Evolutionary conservation across 768 basidiomycete genomes (phyloP).

Genomic region (Macrolepiota albuminosa): DNA sequence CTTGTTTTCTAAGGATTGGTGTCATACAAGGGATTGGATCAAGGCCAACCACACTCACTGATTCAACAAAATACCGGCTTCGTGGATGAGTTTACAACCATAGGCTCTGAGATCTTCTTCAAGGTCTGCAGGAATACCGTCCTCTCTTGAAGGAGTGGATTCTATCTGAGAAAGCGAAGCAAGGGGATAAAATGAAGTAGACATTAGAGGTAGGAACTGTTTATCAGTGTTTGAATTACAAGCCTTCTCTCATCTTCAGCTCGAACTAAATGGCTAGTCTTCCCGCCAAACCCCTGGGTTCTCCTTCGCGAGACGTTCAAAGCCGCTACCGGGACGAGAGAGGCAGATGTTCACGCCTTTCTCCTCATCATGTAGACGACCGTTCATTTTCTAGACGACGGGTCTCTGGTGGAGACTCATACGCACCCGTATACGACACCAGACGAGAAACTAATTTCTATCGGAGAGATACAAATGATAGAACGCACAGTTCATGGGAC

Average conservation of each 20-base stretch:
- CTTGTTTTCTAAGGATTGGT: conserved; percentile 69
- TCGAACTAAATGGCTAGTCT: conserved; percentile 30
- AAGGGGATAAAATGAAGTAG: conserved; percentile 65
- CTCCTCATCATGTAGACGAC: conserved; percentile 8
- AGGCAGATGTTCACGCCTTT: conserved; percentile 23
- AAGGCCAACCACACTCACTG: conserved; percentile 51
- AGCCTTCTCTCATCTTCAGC: not conserved
- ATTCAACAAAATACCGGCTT: conserved; percentile 87
- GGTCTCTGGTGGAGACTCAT: conserved; percentile 24
- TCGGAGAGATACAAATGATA: not conserved
- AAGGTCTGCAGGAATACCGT: conserved; percentile 75
- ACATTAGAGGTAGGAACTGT: conserved; percentile 26
- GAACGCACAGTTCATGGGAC: conserved; percentile 13
- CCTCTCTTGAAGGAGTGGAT: conserved; percentile 73
- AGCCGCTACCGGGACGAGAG: conserved; percentile 23
- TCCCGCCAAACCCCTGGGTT: conserved; percentile 32
- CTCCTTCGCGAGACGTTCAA: conserved; percentile 7
- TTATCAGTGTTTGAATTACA: conserved; percentile 11
- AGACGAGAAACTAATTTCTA: conserved; percentile 20
- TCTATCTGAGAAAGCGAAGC: conserved; percentile 78
- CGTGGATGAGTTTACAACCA: conserved; percentile 92
- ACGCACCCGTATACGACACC: conserved; percentile 23
- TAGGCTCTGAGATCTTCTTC: conserved; percentile 88
- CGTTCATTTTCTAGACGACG: conserved; percentile 9
- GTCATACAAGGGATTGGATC: conserved; percentile 4